Conservation (phyloP, 257 asterid species). For the Agastache rugosa region DNA sequence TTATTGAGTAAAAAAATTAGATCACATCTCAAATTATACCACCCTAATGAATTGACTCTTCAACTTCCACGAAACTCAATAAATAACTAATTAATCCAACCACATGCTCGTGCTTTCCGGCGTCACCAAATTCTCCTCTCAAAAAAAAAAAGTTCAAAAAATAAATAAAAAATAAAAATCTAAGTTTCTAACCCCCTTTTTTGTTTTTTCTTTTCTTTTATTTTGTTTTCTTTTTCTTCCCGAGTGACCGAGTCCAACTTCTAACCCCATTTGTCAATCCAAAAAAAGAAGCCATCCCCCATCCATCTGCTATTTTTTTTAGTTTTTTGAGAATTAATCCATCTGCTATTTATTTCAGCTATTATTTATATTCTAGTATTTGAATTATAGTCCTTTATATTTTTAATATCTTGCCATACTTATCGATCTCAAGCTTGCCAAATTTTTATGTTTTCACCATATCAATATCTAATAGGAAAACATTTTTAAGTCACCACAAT, state of each 20-base stretch:
- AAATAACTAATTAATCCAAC: background rate
- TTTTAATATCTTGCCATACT: background rate
- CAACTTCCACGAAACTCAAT: background rate
- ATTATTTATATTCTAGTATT: too few species aligned
- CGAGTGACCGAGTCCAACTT: background rate
- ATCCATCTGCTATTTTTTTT: too few species aligned
- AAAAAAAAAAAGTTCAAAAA: too few species aligned
- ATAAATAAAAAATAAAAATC: too few species aligned
- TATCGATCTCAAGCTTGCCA: background rate
- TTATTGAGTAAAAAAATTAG: background rate
- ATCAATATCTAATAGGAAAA: too few species aligned
- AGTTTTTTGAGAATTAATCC: too few species aligned
- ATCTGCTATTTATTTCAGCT: background rate
- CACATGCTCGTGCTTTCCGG: conserved; percentile 7
- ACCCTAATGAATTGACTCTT: background rate
- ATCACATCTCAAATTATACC: background rate
- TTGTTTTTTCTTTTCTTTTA: too few species aligned
- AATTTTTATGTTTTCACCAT: too few species aligned
- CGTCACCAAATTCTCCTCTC: background rate
- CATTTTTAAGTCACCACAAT: too few species aligned
- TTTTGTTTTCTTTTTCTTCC: too few species aligned
- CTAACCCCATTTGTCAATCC: conserved; percentile 19
- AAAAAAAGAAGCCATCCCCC: background rate
- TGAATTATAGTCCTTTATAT: too few species aligned
- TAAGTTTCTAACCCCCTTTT: too few species aligned